Evolutionary conservation across 331 rosid species (phyloP).

Genomic region (Pyracantha coccinea): DNA sequence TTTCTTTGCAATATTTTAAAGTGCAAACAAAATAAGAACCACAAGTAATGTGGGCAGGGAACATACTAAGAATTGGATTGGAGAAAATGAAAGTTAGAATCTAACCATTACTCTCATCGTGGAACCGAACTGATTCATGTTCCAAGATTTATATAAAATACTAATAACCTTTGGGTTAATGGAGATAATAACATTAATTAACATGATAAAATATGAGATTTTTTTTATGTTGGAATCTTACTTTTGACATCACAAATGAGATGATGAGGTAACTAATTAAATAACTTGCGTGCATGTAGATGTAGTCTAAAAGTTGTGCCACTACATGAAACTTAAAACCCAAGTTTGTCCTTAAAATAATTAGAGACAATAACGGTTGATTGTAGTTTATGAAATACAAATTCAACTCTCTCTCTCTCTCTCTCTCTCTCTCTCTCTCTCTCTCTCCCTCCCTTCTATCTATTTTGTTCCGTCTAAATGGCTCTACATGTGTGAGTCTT

Average conservation of each 20-base stretch:
- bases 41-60: conserved; percentile 37
- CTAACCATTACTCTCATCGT: conserved; percentile 34
- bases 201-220: not conserved
- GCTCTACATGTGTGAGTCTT: not conserved
- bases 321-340: not conserved
- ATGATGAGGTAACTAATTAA: not conserved
- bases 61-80: conserved; percentile 24
- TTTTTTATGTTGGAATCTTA: not conserved
- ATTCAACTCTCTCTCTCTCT: not conserved
- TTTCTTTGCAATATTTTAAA: conserved; percentile 11
- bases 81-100: conserved; percentile 40
- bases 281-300: not conserved
- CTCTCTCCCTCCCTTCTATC: not conserved
- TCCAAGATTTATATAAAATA: not conserved
- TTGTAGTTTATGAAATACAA: not conserved
- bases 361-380: not conserved
- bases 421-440: too few species aligned
- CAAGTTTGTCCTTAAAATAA: not conserved
- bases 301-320: not conserved
- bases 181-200: not conserved
- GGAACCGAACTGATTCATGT: conserved; percentile 59
- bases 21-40: conserved; percentile 33
- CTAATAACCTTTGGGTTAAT: conserved; percentile 6
- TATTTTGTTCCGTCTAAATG: not conserved
- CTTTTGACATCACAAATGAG: conserved; percentile 1